These are phyloP conservation scores for Aurinia saxatilis DNA, from an alignment of 345 rosid species.

Conservation along the genomic window DNA sequence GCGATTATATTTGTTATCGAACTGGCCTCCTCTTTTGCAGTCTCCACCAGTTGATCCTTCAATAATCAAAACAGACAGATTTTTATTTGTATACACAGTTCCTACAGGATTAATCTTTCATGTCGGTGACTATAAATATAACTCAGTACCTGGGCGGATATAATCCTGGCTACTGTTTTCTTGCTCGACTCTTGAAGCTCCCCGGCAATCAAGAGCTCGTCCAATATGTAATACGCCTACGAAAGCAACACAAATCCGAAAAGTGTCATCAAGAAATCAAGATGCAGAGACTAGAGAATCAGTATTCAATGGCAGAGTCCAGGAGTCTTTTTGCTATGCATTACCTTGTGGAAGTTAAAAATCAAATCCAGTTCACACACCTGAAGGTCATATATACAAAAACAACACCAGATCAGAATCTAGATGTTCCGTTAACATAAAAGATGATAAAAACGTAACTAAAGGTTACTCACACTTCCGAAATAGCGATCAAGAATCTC, in stretches of 20 bases:
- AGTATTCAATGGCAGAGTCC: background rate
- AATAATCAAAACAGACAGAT: background rate
- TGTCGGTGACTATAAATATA: background rate
- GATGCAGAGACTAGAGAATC: slow-evolving; percentile 4
- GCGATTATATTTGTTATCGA: slow-evolving; percentile 88
- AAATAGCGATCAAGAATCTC: slow-evolving; percentile 93
- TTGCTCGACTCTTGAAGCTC: slow-evolving; percentile 98
- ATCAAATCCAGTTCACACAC: slow-evolving; percentile 96
- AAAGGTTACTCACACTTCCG: slow-evolving; percentile 71
- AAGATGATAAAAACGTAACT: background rate
- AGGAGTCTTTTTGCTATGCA: background rate
- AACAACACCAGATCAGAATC: background rate
- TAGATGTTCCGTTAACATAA: background rate
- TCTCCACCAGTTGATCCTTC: slow-evolving; percentile 90
- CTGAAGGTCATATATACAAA: slow-evolving; percentile 27
- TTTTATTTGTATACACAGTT: background rate
- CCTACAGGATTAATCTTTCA: background rate
- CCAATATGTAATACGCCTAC: slow-evolving; percentile 88
- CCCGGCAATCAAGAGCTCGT: slow-evolving; percentile 87
- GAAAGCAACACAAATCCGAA: slow-evolving; percentile 13
- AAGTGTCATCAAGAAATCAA: background rate
- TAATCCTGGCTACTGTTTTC: slow-evolving; percentile 78
- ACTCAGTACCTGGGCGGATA: slow-evolving; percentile 70
- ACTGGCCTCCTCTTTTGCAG: slow-evolving; percentile 85
- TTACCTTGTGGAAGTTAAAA: slow-evolving; percentile 93